A percentile compares a stretch with the other conserved stretches of the same genome.
These are phyloP conservation scores for Salix koriyanagi DNA, from an alignment of 345 rosid genomes.

Conservation along the genomic window DNA sequence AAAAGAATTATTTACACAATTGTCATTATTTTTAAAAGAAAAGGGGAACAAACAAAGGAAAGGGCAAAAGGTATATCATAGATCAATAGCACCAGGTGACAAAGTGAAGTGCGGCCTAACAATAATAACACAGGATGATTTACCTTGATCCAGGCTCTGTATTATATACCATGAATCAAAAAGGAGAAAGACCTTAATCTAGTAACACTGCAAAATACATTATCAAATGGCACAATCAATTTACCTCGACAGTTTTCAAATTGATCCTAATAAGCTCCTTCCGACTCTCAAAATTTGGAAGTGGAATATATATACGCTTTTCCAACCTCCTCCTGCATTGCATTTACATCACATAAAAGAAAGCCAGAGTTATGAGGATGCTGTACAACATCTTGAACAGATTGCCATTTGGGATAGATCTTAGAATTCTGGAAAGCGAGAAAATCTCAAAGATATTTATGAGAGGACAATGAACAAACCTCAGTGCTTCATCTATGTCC, in stretches of 20 bases:
- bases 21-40: not conserved
- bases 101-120: not conserved
- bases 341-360: conserved; percentile 12
- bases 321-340: conserved; percentile 94
- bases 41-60: not conserved
- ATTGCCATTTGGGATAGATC: not conserved
- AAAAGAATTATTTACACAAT: not conserved
- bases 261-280: conserved; percentile 94
- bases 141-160: not conserved
- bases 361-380: not conserved
- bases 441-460: not conserved
- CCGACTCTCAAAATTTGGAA: conserved; percentile 96
- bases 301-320: conserved; percentile 96
- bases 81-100: not conserved
- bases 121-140: not conserved
- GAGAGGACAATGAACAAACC: conserved; percentile 40
- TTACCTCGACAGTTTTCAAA: conserved; percentile 94
- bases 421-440: not conserved
- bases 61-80: not conserved
- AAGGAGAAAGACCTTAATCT: not conserved
- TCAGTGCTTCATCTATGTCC: conserved; percentile 99
- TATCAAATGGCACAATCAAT: conserved; percentile 2
- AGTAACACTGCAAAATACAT: not conserved
- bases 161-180: not conserved
- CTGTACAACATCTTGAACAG: not conserved